A percentile compares a stretch with the other conserved stretches of the same genome.
phyloP scores from a whole-genome alignment of 441 rosid species.

The Dalechampia spathulata region DNA sequence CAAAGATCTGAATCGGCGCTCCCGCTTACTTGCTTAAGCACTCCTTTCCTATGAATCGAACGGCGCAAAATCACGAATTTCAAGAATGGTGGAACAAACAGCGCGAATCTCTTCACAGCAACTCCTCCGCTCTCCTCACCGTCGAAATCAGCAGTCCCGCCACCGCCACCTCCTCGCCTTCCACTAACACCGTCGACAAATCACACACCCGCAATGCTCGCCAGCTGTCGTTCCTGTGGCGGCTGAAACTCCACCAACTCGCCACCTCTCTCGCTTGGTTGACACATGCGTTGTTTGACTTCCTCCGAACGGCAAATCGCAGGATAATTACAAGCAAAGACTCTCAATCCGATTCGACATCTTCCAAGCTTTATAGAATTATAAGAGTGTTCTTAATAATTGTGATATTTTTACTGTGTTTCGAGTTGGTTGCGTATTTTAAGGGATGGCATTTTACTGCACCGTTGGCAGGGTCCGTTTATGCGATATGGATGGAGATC shows the following conservation, averaged over 20 bases:
- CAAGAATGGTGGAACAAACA: conserved; percentile 97
- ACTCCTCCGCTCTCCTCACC: conserved; percentile 1
- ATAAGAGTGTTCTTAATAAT: conserved; percentile 49
- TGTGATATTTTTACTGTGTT: conserved; percentile 48
- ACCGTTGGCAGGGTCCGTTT: conserved; percentile 39
- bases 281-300: conserved; percentile 26
- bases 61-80: conserved; percentile 70
- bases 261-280: conserved; percentile 3
- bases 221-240: conserved; percentile 63
- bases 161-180: no score
- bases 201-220: conserved; percentile 62
- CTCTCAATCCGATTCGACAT: conserved; percentile 29
- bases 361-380: conserved; percentile 48
- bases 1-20: not conserved
- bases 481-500: conserved; percentile 66
- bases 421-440: conserved; percentile 72
- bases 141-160: conserved; percentile 14
- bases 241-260: conserved; percentile 45
- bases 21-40: not conserved
- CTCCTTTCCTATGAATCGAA: conserved; percentile 37
- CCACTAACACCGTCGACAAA: conserved; percentile 41
- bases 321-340: conserved; percentile 36
- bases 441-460: conserved; percentile 74
- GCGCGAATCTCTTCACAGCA: conserved; percentile 29
- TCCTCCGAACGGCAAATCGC: conserved; percentile 72